Evolutionary conservation across 1,284 basidiomycete species (phyloP).

Genomic region (Sanguinoderma infundibulare): DNA sequence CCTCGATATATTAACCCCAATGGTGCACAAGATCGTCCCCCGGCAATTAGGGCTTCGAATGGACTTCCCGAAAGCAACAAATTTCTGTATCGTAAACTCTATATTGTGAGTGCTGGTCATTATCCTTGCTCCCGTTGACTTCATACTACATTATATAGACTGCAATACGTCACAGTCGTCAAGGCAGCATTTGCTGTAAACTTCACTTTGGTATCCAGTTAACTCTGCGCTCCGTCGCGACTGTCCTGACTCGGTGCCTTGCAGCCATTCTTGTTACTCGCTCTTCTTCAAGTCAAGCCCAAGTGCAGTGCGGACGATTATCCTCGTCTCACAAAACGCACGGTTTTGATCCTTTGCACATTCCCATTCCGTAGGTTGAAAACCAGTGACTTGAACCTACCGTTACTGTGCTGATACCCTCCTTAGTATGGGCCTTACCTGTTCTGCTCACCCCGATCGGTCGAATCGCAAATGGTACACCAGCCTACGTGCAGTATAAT

Average conservation of each 20-base stretch:
- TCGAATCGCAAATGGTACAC: constrained; percentile 12
- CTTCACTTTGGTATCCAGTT: constrained; percentile 33
- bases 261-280: constrained; percentile 30
- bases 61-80: constrained; percentile 5
- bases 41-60: constrained; percentile 7
- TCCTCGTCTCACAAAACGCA: constrained; percentile 23
- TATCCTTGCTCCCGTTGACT: not conserved
- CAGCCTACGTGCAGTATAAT: constrained; percentile 2
- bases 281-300: constrained; percentile 19
- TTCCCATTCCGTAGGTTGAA: constrained; percentile 29
- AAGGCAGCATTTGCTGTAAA: constrained; percentile 34
- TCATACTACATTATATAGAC: constrained; percentile 9
- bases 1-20: constrained; percentile 24
- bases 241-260: not conserved
- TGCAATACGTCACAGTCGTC: constrained; percentile 31
- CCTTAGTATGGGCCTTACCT: constrained; percentile 32
- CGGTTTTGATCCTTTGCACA: constrained; percentile 21
- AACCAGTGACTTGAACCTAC: no score
- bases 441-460: constrained; percentile 25
- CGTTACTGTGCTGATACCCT: not conserved
- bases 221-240: not conserved
- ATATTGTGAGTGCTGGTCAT: constrained; percentile 26
- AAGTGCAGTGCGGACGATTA: constrained; percentile 23
- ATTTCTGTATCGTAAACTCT: constrained; percentile 27
- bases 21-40: constrained; percentile 18